Evolutionary conservation across 2,329 filamentous ascomycete species (phyloP).

Genomic region (Helminthosporium solani): DNA sequence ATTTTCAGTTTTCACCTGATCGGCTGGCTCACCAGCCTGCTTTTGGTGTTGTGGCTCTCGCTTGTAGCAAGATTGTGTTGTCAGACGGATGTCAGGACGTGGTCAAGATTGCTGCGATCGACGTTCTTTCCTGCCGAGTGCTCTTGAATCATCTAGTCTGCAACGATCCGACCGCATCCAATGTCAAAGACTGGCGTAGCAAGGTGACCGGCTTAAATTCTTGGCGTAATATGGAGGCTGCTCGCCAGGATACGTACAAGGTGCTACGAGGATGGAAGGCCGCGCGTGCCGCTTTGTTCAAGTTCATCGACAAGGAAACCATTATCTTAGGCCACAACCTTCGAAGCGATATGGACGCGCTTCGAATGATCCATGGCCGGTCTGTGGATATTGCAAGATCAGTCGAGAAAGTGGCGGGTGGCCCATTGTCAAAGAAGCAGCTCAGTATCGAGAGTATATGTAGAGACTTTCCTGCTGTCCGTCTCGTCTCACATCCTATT

Average conservation of each 20-base stretch:
- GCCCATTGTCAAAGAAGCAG: constrained; percentile 32
- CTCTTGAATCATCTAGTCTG: constrained; percentile 37
- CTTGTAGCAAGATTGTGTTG: constrained; percentile 33
- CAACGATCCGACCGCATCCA: constrained; percentile 19
- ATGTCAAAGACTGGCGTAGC: constrained; percentile 29
- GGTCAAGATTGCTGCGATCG: constrained; percentile 37
- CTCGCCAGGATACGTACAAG: constrained; percentile 30
- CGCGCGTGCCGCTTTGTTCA: constrained; percentile 32
- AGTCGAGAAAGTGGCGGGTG: constrained; percentile 37
- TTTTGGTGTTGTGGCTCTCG: constrained; percentile 24
- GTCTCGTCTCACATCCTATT: constrained; percentile 14
- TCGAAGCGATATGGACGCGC: constrained; percentile 33
- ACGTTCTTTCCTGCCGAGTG: constrained; percentile 32
- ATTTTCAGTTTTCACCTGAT: constrained; percentile 26
- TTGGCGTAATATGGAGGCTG: constrained; percentile 27
- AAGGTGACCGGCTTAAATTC: constrained; percentile 25
- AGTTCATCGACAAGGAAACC: constrained; percentile 34
- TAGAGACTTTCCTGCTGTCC: constrained; percentile 17
- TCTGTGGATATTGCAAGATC: constrained; percentile 33
- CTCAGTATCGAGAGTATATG: constrained; percentile 33
- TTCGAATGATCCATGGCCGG: constrained; percentile 39
- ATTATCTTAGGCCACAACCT: constrained; percentile 39
- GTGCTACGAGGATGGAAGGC: constrained; percentile 37
- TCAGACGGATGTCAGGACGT: constrained; percentile 23
- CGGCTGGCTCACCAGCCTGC: constrained; percentile 12